phyloP scores from a whole-genome alignment of 2,329 filamentous ascomycete genomes.

The Atkinsonella texensis region DNA sequence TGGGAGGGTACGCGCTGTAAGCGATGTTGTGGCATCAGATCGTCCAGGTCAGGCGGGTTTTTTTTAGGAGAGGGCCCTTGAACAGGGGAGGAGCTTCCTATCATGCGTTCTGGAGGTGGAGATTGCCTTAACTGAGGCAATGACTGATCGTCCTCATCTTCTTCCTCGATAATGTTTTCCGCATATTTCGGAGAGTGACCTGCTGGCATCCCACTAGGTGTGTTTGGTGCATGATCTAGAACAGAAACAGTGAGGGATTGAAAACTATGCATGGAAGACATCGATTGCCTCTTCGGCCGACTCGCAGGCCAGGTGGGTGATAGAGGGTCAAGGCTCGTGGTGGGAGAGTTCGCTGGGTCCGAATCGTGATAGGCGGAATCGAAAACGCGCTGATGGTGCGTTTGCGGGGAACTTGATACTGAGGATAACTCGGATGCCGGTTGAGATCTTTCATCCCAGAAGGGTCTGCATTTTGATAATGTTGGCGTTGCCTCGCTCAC shows the following conservation, averaged over 20 bases:
- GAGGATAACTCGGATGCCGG: constrained; percentile 56
- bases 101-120: constrained; percentile 15
- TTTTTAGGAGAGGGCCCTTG: constrained; percentile 21
- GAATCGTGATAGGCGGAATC: constrained; percentile 48
- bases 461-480: constrained; percentile 30
- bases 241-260: constrained; percentile 21
- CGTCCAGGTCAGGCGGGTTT: constrained; percentile 21
- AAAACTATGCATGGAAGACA: constrained; percentile 40
- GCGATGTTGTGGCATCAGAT: constrained; percentile 26
- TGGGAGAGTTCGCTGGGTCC: constrained; percentile 72
- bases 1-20: constrained; percentile 63
- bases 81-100: constrained; percentile 18
- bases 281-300: constrained; percentile 45
- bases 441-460: constrained; percentile 39
- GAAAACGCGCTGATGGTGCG: constrained; percentile 63
- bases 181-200: constrained; percentile 12
- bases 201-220: constrained; percentile 9
- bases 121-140: constrained; percentile 10
- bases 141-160: constrained; percentile 21
- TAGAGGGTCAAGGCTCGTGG: constrained; percentile 59
- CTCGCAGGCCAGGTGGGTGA: constrained; percentile 43
- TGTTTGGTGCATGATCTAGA: constrained; percentile 21
- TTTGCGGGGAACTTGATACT: constrained; percentile 69
- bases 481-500: constrained; percentile 38
- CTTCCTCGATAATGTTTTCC: constrained; percentile 24